phyloP scores from a whole-genome alignment of 108 stramenopile genomes.

The Mediolabrus comicus region DNA sequence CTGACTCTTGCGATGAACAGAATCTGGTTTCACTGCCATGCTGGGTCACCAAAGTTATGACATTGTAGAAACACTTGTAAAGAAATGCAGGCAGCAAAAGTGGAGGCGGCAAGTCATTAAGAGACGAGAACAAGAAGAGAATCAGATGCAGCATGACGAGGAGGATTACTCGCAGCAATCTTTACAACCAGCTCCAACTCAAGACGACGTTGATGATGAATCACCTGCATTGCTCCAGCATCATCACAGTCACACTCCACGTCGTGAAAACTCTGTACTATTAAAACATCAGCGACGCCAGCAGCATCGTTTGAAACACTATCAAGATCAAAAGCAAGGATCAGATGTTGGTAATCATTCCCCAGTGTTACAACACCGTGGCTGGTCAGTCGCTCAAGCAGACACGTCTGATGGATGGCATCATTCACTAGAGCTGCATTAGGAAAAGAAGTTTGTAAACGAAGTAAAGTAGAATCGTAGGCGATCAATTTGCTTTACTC shows the following conservation, averaged over 20 bases:
- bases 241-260: constrained; percentile 31
- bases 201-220: neutral
- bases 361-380: constrained; percentile 45
- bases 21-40: constrained; percentile 57
- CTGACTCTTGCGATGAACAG: neutral
- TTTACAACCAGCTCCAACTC: neutral
- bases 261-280: constrained; percentile 26
- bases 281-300: constrained; percentile 45
- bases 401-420: constrained; percentile 25
- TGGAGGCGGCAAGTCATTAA: neutral
- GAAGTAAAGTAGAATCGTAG: too few species aligned
- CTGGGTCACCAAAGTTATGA: constrained; percentile 42
- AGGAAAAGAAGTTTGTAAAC: neutral
- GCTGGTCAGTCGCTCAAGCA: constrained; percentile 37
- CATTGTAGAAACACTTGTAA: constrained; percentile 5
- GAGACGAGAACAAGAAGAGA: neutral
- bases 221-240: constrained; percentile 6
- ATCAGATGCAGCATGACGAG: constrained; percentile 5
- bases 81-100: neutral
- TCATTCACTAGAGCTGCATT: constrained; percentile 28
- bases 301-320: constrained; percentile 25
- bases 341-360: constrained; percentile 8
- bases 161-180: constrained; percentile 13
- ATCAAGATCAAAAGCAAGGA: constrained; percentile 23
- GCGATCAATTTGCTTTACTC: neutral